Evolutionary conservation across 495 filamentous ascomycete genomes (phyloP), one percentile per base, ranked within the genome.

Genomic region (Aspergillus baeticus): DNA sequence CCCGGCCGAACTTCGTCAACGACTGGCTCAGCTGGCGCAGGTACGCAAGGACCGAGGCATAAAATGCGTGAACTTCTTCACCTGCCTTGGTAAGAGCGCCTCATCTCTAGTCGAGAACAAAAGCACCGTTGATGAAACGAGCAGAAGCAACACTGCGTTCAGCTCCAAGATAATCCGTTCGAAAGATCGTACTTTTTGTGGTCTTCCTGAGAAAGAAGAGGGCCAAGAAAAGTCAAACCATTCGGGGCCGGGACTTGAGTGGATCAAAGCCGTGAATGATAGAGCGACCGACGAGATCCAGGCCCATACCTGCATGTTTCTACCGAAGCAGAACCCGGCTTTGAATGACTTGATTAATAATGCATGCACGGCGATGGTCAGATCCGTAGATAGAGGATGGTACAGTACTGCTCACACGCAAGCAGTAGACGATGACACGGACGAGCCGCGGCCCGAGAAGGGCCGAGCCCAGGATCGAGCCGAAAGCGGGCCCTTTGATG

Each of bases 241-340:
- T 13, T 17, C 50, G 13, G 65, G 57, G 29, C 63, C 55, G 38
- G 75, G 73, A 7, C 57, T 78, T 34, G 74, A 77, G 57, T 92
- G 87, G 84, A 70, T 77, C 50, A 81, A 81, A 55, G 84, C 85
- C 13, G 75, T 90, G 44, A 98, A 98, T 70, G 82, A 92, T 55
- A 83, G 80, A 64, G 90, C 87, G 2, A 72, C 56, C 23, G 91
- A 96, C 55, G 94, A 98, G 74, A 83, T 84, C 7, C 74, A 75
- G 58, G 93, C 95, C 11, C 94, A 98, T 76, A 86, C 88, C 73
- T 82, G 81, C 45, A 96, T 98, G 91, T 98, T 98, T 61, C 75
- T 83, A 51, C 81, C 86, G 6, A 87, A 81, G 62, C 81, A 89
- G 36, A 96, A 98, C 67, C 88, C 90, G 10, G 88, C 83, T 13